Conservation (phyloP, 2,329 filamentous ascomycete species). For the Fusarium staphyleae region DNA sequence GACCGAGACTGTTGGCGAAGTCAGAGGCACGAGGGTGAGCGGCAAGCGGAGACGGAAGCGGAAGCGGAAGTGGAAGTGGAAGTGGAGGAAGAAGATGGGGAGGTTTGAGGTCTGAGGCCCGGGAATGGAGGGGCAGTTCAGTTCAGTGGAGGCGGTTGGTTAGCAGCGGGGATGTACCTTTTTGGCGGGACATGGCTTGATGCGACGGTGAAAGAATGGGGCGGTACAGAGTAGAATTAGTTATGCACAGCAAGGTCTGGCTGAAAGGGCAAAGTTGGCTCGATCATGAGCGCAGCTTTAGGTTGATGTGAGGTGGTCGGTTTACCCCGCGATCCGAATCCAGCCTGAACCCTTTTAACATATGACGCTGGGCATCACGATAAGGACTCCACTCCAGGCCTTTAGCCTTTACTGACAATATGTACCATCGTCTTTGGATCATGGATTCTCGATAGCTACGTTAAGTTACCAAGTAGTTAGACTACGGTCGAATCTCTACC, state of each 20-base stretch:
- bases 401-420: not conserved
- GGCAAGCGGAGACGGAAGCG: not conserved
- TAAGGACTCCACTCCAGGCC: not conserved
- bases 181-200: slow-evolving; percentile 3
- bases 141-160: slow-evolving; percentile 17
- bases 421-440: not conserved
- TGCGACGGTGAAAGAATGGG: not conserved
- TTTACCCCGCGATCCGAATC: slow-evolving; percentile 3
- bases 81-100: not conserved
- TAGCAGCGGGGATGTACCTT: slow-evolving; percentile 1
- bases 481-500: too few species aligned
- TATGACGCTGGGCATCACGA: not conserved
- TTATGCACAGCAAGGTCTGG: not conserved
- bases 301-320: not conserved
- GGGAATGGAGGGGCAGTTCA: slow-evolving; percentile 27
- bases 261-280: slow-evolving; percentile 10
- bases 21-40: slow-evolving; percentile 7
- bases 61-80: not conserved
- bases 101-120: slow-evolving; percentile 6
- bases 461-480: too few species aligned
- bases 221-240: too few species aligned
- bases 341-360: not conserved
- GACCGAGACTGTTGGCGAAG: not conserved
- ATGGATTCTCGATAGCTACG: not conserved
- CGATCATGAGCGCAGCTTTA: not conserved